phyloP scores from a whole-genome alignment of 2,329 filamentous ascomycete genomes.

The Bisporella sp. region DNA sequence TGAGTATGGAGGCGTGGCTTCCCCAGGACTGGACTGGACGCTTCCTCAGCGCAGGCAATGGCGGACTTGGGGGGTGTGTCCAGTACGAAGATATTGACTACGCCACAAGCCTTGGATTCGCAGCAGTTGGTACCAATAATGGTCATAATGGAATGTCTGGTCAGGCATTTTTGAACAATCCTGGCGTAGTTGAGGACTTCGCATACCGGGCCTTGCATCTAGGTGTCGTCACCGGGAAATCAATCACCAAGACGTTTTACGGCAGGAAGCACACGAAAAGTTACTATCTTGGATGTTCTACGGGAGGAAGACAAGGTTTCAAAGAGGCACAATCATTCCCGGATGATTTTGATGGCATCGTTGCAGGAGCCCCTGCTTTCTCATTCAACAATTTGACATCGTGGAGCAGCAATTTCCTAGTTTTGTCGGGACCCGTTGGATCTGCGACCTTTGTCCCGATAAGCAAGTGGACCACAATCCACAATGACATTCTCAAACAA shows the following conservation, averaged over 20 bases:
- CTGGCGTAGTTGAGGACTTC: slow-evolving; percentile 18
- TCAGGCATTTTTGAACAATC: slow-evolving; percentile 12
- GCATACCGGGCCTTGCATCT: slow-evolving; percentile 15
- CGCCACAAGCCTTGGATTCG: slow-evolving; percentile 16
- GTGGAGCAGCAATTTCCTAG: background rate
- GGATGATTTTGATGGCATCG: slow-evolving; percentile 34
- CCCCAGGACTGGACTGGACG: slow-evolving; percentile 32
- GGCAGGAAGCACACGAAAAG: slow-evolving; percentile 19
- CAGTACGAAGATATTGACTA: slow-evolving; percentile 17
- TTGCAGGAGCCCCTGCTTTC: slow-evolving; percentile 31
- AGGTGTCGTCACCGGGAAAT: slow-evolving; percentile 7
- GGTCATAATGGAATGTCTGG: slow-evolving; percentile 21
- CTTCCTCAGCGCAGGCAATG: slow-evolving; percentile 32
- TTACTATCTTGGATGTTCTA: slow-evolving; percentile 34
- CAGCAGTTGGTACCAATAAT: slow-evolving; percentile 18
- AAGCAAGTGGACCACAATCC: slow-evolving; percentile 7
- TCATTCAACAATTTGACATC: slow-evolving; percentile 11
- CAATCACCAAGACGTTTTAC: slow-evolving; percentile 28
- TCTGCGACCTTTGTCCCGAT: background rate
- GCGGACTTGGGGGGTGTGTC: slow-evolving; percentile 20
- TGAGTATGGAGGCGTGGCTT: slow-evolving; percentile 18
- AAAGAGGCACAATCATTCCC: slow-evolving; percentile 32
- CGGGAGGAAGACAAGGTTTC: slow-evolving; percentile 33
- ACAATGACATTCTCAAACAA: slow-evolving; percentile 24
- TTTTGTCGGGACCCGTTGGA: background rate